These are phyloP conservation scores for Lachancea quebecensis DNA, from an alignment of 805 yeast genomes.

Conservation along the genomic window DNA sequence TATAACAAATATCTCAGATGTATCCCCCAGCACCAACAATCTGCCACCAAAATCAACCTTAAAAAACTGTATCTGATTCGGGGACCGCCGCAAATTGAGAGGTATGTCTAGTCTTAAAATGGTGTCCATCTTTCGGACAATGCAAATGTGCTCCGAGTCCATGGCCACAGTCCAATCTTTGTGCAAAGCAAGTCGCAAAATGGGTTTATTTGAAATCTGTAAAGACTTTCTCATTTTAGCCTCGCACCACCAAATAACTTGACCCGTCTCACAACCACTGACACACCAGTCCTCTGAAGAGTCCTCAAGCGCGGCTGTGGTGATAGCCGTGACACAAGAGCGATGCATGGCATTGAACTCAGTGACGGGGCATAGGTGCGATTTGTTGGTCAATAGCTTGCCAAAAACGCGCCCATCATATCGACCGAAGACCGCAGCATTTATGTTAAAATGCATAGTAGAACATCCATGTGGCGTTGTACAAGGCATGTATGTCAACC, in stretches of 20 bases:
- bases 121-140: constrained; percentile 21
- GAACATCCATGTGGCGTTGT: constrained; percentile 34
- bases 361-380: constrained; percentile 28
- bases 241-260: constrained; percentile 32
- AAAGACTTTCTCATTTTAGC: constrained; percentile 14
- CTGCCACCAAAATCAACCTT: constrained; percentile 31
- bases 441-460: constrained; percentile 30
- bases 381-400: constrained; percentile 29
- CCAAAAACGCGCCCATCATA: constrained; percentile 33
- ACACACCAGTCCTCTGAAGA: constrained; percentile 25
- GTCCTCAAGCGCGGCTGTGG: constrained; percentile 19
- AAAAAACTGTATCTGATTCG: constrained; percentile 16
- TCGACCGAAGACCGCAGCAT: constrained; percentile 32
- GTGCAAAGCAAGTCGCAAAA: constrained; percentile 17
- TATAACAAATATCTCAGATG: constrained; percentile 15
- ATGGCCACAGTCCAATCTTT: constrained; percentile 22
- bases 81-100: constrained; percentile 1
- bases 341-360: constrained; percentile 27
- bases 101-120: constrained; percentile 17
- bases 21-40: constrained; percentile 19
- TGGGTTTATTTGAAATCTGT: constrained; percentile 19
- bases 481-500: constrained; percentile 32
- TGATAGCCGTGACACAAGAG: constrained; percentile 28
- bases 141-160: constrained; percentile 20
- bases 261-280: constrained; percentile 30